A percentile compares a stretch with the other conserved stretches of the same genome.
phyloP scores from a whole-genome alignment of 139 green algal genomes.

The Dunaliella primolecta region DNA sequence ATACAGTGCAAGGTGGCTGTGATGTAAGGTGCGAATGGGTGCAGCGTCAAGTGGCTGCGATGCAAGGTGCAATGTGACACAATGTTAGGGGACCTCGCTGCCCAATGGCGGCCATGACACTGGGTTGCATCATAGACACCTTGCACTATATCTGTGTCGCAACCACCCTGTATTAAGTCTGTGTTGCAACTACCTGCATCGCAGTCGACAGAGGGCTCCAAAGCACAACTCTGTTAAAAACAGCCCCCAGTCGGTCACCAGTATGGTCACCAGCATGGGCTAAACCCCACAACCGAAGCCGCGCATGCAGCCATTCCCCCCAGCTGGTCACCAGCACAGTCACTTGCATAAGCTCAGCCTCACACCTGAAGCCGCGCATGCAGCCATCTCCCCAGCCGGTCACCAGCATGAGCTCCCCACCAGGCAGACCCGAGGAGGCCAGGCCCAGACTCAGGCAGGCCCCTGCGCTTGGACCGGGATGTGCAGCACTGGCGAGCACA shows the following conservation, averaged over 20 bases:
- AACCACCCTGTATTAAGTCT: too few relatives aligned
- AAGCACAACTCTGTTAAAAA: too few relatives aligned
- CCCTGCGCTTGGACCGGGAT: background rate
- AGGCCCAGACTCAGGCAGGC: slow-evolving; percentile 11
- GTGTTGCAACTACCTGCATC: too few relatives aligned
- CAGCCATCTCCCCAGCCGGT: slow-evolving; percentile 37
- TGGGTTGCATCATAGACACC: too few relatives aligned
- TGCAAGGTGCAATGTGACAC: too few relatives aligned
- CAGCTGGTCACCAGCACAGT: too few relatives aligned
- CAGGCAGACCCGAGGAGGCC: background rate
- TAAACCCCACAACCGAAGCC: background rate
- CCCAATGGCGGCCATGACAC: background rate
- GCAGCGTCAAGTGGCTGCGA: too few relatives aligned
- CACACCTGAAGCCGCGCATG: slow-evolving; percentile 19
- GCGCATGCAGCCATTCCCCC: slow-evolving; percentile 39
- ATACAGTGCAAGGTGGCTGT: too few relatives aligned
- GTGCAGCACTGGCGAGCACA: background rate
- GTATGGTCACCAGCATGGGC: background rate
- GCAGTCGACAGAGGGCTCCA: too few relatives aligned
- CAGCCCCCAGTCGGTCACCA: too few relatives aligned
- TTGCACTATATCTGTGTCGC: too few relatives aligned
- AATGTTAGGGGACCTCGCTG: background rate
- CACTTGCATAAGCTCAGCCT: background rate
- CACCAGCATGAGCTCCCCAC: background rate
- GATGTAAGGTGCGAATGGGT: too few relatives aligned